phyloP scores from a whole-genome alignment of 495 filamentous ascomycete species.

The Penicillium odoratum region DNA sequence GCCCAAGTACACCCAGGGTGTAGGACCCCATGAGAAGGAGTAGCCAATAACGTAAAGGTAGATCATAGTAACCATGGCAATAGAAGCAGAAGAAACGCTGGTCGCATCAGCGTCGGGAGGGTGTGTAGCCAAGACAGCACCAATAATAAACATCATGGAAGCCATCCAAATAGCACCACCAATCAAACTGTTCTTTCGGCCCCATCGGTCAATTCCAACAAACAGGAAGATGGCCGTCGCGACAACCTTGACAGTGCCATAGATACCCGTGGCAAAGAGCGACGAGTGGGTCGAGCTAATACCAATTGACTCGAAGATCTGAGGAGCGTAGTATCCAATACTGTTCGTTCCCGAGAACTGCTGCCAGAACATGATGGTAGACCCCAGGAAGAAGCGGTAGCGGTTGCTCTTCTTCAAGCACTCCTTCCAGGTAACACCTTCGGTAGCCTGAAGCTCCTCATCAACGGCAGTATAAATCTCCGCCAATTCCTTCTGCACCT shows the following conservation, averaged over 20 bases:
- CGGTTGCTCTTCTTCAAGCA: slow-evolving; percentile 39
- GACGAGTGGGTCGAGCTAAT: slow-evolving; percentile 41
- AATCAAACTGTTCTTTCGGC: slow-evolving; percentile 64
- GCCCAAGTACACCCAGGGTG: slow-evolving; percentile 54
- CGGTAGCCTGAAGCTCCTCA: slow-evolving; percentile 40
- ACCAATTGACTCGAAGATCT: slow-evolving; percentile 53
- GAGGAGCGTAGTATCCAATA: slow-evolving; percentile 53
- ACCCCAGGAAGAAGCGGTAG: slow-evolving; percentile 44
- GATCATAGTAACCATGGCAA: slow-evolving; percentile 54
- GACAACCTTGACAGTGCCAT: slow-evolving; percentile 54
- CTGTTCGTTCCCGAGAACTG: slow-evolving; percentile 55
- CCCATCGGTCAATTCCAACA: slow-evolving; percentile 68
- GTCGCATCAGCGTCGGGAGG: slow-evolving; percentile 34
- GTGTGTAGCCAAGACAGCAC: slow-evolving; percentile 58
- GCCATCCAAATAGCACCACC: slow-evolving; percentile 69
- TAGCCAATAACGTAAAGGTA: slow-evolving; percentile 54
- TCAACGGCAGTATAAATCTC: slow-evolving; percentile 55
- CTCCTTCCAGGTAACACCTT: slow-evolving; percentile 44
- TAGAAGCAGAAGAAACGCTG: slow-evolving; percentile 39
- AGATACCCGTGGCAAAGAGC: slow-evolving; percentile 54
- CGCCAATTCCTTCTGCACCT: slow-evolving; percentile 56
- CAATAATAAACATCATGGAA: slow-evolving; percentile 73
- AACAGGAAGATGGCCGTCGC: slow-evolving; percentile 62
- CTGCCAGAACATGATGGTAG: slow-evolving; percentile 53
- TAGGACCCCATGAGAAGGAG: slow-evolving; percentile 43